phyloP scores from a whole-genome alignment of 2,329 filamentous ascomycete species.

The Chaetomium globosum region DNA sequence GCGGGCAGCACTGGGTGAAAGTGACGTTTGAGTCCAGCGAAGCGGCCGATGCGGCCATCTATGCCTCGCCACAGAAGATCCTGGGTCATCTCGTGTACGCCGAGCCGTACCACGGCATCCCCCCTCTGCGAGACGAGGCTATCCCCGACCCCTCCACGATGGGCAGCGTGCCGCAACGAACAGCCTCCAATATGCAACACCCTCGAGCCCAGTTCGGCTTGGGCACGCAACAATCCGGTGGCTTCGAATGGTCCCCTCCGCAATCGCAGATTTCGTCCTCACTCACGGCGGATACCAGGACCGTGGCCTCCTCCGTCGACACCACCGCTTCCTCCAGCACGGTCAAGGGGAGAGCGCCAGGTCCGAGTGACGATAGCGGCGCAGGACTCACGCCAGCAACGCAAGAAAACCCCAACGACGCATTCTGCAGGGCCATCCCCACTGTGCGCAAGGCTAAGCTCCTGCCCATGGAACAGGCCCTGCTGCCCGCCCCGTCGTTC shows the following conservation, averaged over 20 bases:
- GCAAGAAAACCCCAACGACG: constrained; percentile 41
- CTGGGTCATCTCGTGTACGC: constrained; percentile 71
- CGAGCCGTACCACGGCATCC: constrained; percentile 67
- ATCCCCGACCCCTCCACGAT: constrained; percentile 56
- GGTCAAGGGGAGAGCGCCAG: constrained; percentile 42
- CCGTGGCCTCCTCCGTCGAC: constrained; percentile 48
- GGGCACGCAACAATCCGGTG: constrained; percentile 27
- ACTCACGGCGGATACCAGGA: constrained; percentile 61
- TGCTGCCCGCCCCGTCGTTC: constrained; percentile 68
- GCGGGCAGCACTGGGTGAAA: constrained; percentile 91
- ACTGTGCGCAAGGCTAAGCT: constrained; percentile 66
- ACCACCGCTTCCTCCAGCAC: constrained; percentile 51
- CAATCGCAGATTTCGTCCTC: constrained; percentile 54
- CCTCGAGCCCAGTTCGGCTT: constrained; percentile 29
- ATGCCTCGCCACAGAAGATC: constrained; percentile 70
- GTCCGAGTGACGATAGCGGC: constrained; percentile 24
- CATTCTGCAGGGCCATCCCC: constrained; percentile 65
- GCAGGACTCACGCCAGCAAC: constrained; percentile 31
- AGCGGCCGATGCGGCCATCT: constrained; percentile 69
- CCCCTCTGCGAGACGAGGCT: constrained; percentile 65
- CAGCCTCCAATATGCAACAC: constrained; percentile 14
- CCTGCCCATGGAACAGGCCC: constrained; percentile 69
- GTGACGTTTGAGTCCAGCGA: constrained; percentile 76
- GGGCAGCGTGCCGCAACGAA: constrained; percentile 29
- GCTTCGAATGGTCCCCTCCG: constrained; percentile 46